These are phyloP conservation scores for Kazachstania sp. DNA, from an alignment of 1,139 yeast species.

Conservation along the genomic window DNA sequence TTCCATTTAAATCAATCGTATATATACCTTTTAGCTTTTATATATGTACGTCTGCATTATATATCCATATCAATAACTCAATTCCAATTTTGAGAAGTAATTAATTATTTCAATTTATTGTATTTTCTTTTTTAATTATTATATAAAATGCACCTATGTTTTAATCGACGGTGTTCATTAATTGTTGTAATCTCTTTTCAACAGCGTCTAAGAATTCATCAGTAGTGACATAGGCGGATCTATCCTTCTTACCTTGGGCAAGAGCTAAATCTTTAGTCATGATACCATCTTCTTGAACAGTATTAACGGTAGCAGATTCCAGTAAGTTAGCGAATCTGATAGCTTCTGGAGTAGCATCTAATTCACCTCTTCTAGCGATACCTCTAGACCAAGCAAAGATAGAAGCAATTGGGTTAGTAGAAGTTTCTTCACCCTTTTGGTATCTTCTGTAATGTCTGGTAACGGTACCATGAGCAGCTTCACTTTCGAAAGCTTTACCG, in stretches of 20 bases:
- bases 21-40: no score
- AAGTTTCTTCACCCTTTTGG: conserved; percentile 77
- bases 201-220: conserved; percentile 70
- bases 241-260: conserved; percentile 58
- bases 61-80: no score
- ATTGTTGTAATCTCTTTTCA: conserved; percentile 36
- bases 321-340: conserved; percentile 55
- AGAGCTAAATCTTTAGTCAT: conserved; percentile 82
- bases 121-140: no score
- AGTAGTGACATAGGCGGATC: conserved; percentile 63
- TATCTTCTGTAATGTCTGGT: conserved; percentile 81
- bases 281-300: conserved; percentile 63
- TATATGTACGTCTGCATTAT: no score
- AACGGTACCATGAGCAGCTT: conserved; percentile 85
- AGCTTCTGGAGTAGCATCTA: conserved; percentile 65
- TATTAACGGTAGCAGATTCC: conserved; percentile 62
- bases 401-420: conserved; percentile 78
- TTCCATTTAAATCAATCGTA: no score
- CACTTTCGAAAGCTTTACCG: conserved; percentile 74
- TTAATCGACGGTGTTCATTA: conserved; percentile 18
- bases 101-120: neutral
- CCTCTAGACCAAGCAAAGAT: conserved; percentile 87
- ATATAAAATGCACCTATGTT: neutral
- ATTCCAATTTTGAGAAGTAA: no score
- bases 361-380: conserved; percentile 67